phyloP scores from a whole-genome alignment of 1,284 basidiomycete genomes.

The Naganishia albida region DNA sequence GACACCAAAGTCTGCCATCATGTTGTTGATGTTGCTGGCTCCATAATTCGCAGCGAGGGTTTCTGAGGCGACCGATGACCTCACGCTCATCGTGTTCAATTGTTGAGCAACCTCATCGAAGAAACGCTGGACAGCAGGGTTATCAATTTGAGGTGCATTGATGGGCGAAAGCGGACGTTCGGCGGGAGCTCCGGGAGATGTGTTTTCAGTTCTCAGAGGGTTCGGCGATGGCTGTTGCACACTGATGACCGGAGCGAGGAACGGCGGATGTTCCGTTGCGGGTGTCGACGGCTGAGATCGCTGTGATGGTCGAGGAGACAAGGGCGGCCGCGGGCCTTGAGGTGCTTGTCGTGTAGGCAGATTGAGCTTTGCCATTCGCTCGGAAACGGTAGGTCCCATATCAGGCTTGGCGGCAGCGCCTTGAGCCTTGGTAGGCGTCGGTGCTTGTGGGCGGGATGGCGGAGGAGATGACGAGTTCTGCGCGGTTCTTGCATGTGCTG shows the following conservation, averaged over 20 bases:
- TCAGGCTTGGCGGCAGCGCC: slow-evolving; percentile 7
- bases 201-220: slow-evolving; percentile 7
- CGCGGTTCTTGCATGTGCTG: slow-evolving; percentile 34
- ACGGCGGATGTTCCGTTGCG: slow-evolving; percentile 13
- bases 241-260: slow-evolving; percentile 20
- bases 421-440: slow-evolving; percentile 53
- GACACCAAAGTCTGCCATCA: slow-evolving; percentile 25
- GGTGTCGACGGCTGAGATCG: slow-evolving; percentile 21
- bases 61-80: slow-evolving; percentile 53
- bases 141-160: slow-evolving; percentile 55
- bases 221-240: slow-evolving; percentile 25
- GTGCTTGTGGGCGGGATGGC: slow-evolving; percentile 46
- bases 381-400: slow-evolving; percentile 26
- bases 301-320: slow-evolving; percentile 36
- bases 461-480: slow-evolving; percentile 38
- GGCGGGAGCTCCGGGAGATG: neutral
- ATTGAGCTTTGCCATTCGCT: slow-evolving; percentile 36
- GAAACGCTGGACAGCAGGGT: slow-evolving; percentile 60
- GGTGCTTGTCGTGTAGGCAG: slow-evolving; percentile 33
- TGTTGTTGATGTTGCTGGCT: slow-evolving; percentile 17
- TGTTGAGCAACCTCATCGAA: slow-evolving; percentile 62
- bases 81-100: slow-evolving; percentile 59
- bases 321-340: slow-evolving; percentile 38
- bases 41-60: slow-evolving; percentile 6
- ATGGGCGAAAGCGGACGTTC: slow-evolving; percentile 42